Base-by-base conservation (phyloP, 805 yeast genomes). In the Wickerhamiella slavikovae region DNA sequence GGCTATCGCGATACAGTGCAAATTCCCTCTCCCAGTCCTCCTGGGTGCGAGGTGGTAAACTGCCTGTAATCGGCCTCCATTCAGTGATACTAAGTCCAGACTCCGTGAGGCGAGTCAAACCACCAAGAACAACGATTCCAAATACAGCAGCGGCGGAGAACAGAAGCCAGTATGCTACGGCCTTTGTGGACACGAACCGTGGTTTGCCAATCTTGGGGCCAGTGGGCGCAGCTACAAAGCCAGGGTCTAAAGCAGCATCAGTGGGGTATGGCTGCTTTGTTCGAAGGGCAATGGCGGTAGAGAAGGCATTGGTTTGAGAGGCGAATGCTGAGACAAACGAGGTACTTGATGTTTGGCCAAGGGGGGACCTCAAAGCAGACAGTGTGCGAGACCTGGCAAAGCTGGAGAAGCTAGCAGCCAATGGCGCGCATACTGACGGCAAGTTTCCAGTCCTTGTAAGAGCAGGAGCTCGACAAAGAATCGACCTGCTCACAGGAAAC, bases 41-140 rank as follows among this genome's bases (percentile, higher is more conserved):
- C 42, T 79, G 71, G 35, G 55, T 67, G 43, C 76, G 47, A 1
- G 98, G 98, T 2, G 99, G 99, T 10, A 89, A 52, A 2, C 91
- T 57, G 27, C 99, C 99, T 0, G 98, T 80, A 17, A 89, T 82
- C 1, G 99, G 99, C 49, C 72, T 79, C 99, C 99, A 89, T 48
- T 89, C 98, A 1, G 96, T 89, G 49, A 89, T 89, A 28, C 93
- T 76, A 27, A 89, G 59, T 0, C 98, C 99, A 0, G 93, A 78
- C 47, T 89, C 99, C 0, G 98, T 89, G 26, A 89, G 61, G 44
- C 99, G 66, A 1, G 98, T 89, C 27, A 89, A 60, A 1, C 99
- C 99, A 27, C 98, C 99, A 4, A 89, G 60, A n/a, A 89, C 71
- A 11, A 89, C 96, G 36, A 89, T 89, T 21, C 92, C 94, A 51